A percentile compares a stretch with the other conserved stretches of the same genome.
These are phyloP conservation scores for Globisporangium cylindrosporum DNA, from an alignment of 352 stramenopile species.

Conservation along the genomic window DNA sequence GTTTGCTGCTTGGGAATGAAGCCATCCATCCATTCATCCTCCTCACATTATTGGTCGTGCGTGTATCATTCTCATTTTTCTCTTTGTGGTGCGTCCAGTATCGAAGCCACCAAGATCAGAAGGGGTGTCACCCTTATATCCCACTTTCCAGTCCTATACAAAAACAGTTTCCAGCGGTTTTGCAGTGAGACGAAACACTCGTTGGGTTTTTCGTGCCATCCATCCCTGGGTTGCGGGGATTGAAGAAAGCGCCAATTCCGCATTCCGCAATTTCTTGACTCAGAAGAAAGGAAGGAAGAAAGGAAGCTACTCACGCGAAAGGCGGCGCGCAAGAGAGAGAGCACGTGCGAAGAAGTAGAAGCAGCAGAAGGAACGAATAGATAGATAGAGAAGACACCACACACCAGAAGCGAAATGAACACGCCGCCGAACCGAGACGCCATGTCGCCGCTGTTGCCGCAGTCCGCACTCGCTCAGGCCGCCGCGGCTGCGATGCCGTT, in stretches of 20 bases:
- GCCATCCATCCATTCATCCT: background rate
- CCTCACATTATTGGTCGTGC: background rate
- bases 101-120: background rate
- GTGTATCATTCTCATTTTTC: background rate
- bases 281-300: background rate
- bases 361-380: background rate
- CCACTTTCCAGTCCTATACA: background rate
- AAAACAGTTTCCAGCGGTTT: background rate
- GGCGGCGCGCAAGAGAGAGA: background rate
- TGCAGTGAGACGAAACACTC: background rate
- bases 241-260: conserved; percentile 6
- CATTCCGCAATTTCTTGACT: conserved; percentile 2
- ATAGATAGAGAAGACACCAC: background rate
- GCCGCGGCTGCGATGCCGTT: conserved; percentile 49
- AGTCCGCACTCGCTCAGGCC: conserved; percentile 53
- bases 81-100: background rate
- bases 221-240: conserved; percentile 8
- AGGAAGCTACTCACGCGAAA: background rate
- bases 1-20: background rate
- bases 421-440: conserved; percentile 15
- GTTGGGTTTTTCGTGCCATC: conserved; percentile 5
- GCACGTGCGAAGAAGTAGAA: background rate
- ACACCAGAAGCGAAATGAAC: conserved; percentile 2
- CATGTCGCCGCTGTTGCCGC: conserved; percentile 49
- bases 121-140: background rate